Evolutionary conservation across 2,329 filamentous ascomycete species (phyloP).

Genomic region (Scleromitrula shiraiana): DNA sequence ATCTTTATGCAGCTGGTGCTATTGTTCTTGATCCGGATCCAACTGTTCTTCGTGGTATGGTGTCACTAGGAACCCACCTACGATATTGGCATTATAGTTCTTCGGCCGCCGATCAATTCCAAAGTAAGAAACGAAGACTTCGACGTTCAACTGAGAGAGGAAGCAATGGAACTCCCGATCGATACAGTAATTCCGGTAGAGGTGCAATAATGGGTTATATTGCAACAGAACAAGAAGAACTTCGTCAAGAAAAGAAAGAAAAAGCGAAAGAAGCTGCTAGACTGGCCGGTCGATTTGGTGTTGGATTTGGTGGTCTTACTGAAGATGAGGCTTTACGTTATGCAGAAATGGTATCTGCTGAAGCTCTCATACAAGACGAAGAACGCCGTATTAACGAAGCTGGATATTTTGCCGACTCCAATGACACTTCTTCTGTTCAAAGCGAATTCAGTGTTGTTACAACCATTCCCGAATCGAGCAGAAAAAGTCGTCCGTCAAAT

Average conservation of each 20-base stretch:
- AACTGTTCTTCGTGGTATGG: constrained; percentile 74
- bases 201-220: constrained; percentile 75
- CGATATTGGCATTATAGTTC: constrained; percentile 94
- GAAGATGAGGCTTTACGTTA: constrained; percentile 59
- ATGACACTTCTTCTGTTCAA: constrained; percentile 28
- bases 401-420: constrained; percentile 42
- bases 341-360: constrained; percentile 58
- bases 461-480: constrained; percentile 47
- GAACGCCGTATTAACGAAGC: constrained; percentile 45
- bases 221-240: constrained; percentile 72
- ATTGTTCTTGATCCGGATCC: constrained; percentile 84
- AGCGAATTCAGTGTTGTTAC: constrained; percentile 34
- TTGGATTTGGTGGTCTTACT: constrained; percentile 61
- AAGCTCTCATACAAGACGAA: constrained; percentile 49
- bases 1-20: constrained; percentile 73
- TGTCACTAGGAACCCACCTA: constrained; percentile 78
- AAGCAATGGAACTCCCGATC: constrained; percentile 48
- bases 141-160: constrained; percentile 55
- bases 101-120: constrained; percentile 61
- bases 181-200: constrained; percentile 54
- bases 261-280: constrained; percentile 60
- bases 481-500: constrained; percentile 32
- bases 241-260: constrained; percentile 63
- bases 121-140: constrained; percentile 69
- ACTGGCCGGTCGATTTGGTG: constrained; percentile 73